Evolutionary conservation across 108 stramenopile species (phyloP).

Genomic region (Stephanodiscus triporus): DNA sequence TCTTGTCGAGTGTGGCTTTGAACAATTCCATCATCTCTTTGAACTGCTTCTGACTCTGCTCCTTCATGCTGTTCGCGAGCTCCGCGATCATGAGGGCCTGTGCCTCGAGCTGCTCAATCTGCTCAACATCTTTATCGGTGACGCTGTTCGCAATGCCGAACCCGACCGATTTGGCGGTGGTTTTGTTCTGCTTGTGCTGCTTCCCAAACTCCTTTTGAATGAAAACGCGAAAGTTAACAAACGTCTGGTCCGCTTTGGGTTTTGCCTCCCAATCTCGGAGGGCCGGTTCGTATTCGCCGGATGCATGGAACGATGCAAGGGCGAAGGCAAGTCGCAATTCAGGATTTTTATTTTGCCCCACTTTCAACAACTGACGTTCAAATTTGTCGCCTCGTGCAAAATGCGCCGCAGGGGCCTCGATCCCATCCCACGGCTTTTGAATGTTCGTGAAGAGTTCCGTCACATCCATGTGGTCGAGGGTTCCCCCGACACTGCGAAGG

Average conservation of each 20-base stretch:
- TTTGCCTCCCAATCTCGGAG: slow-evolving; percentile 4
- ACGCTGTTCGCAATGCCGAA: slow-evolving; percentile 13
- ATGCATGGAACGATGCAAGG: background rate
- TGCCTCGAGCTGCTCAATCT: slow-evolving; percentile 1
- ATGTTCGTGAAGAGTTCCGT: no score
- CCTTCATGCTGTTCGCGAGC: slow-evolving; percentile 15
- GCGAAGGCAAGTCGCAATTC: no score
- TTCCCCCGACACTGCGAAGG: no score
- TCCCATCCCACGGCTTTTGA: no score
- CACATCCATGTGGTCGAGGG: no score
- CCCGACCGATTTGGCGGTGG: slow-evolving; percentile 5
- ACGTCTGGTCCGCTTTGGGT: background rate
- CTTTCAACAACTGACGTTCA: no score
- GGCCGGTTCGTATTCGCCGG: background rate
- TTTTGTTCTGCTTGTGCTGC: slow-evolving; percentile 5
- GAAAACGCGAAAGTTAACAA: slow-evolving; percentile 4
- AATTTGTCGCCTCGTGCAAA: no score
- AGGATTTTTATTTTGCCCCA: no score
- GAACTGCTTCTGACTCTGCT: slow-evolving; percentile 6
- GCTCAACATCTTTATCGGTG: slow-evolving; percentile 3
- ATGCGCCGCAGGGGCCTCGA: no score
- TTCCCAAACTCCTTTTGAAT: slow-evolving; percentile 2
- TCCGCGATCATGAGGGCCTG: slow-evolving; percentile 5
- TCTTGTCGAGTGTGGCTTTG: slow-evolving; percentile 8
- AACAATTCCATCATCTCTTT: slow-evolving; percentile 17